A percentile compares a stretch with the other conserved stretches of the same genome.
phyloP scores from a whole-genome alignment of 345 rosid genomes.

The Trapa bicornis region DNA sequence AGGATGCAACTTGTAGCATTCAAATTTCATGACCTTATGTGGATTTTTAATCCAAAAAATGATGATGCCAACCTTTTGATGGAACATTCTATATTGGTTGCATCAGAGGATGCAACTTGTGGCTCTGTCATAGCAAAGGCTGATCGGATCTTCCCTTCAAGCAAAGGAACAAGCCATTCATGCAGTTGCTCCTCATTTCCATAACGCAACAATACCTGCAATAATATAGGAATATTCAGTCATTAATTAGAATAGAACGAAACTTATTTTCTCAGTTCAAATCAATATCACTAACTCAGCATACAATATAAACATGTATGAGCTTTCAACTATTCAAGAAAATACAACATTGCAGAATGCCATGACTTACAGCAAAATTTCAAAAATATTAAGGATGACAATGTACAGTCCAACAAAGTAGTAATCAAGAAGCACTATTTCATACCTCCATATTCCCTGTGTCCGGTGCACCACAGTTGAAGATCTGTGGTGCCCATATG shows the following conservation, averaged over 20 bases:
- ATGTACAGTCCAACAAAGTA: background rate
- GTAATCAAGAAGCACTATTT: background rate
- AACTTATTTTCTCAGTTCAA: background rate
- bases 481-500: conserved; percentile 90
- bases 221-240: background rate
- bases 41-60: background rate
- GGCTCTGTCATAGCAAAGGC: conserved; percentile 99
- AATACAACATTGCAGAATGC: background rate
- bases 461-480: conserved; percentile 96
- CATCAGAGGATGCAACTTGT: conserved; percentile 97
- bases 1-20: conserved; percentile 64
- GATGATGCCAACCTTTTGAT: conserved; percentile 45
- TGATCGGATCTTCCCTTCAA: conserved; percentile 85
- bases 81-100: conserved; percentile 93
- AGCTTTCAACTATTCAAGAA: background rate
- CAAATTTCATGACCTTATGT: too few species aligned
- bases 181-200: conserved; percentile 76
- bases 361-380: background rate
- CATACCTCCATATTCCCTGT: conserved; percentile 99
- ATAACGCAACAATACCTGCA: conserved; percentile 76
- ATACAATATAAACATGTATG: background rate
- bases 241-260: background rate
- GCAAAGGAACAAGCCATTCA: conserved; percentile 89
- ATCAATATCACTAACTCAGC: background rate
- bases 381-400: background rate